These are phyloP conservation scores for Heliamphora pulchella DNA, from an alignment of 179 eudicot species.

Conservation along the genomic window DNA sequence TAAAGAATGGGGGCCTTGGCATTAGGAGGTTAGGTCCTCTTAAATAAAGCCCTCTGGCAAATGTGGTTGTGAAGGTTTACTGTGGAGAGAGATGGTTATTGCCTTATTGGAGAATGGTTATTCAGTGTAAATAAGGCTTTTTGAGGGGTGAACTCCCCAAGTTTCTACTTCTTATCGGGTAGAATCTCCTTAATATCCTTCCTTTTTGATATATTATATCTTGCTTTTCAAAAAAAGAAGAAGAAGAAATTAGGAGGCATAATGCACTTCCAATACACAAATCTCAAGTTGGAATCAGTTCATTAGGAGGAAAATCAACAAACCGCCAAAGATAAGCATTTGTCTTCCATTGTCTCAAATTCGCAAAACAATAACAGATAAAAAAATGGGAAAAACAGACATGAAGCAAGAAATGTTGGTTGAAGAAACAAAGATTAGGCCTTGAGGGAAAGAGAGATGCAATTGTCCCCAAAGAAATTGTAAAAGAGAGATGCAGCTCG, in stretches of 20 bases:
- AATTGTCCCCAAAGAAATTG: background rate
- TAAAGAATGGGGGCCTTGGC: too few species aligned
- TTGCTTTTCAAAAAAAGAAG: too few species aligned
- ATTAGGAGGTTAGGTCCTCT: too few species aligned
- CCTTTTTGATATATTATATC: too few species aligned
- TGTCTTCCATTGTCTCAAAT: background rate
- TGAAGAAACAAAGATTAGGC: background rate
- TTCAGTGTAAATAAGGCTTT: too few species aligned
- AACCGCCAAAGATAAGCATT: background rate
- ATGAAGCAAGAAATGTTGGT: background rate
- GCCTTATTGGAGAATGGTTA: too few species aligned
- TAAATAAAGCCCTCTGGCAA: too few species aligned
- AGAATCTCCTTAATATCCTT: too few species aligned
- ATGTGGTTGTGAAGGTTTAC: too few species aligned
- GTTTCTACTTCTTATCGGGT: too few species aligned
- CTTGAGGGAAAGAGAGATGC: background rate
- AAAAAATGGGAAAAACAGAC: background rate
- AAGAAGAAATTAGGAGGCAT: background rate
- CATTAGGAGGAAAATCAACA: background rate
- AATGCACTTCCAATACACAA: background rate
- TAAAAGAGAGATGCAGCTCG: background rate
- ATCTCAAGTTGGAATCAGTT: constrained; percentile 2
- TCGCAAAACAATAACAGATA: background rate
- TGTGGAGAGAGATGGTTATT: too few species aligned
- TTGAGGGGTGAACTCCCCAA: too few species aligned